Evolutionary conservation across 139 green algal species (phyloP).

Genomic region (Tetradesmus lagerheimii): DNA sequence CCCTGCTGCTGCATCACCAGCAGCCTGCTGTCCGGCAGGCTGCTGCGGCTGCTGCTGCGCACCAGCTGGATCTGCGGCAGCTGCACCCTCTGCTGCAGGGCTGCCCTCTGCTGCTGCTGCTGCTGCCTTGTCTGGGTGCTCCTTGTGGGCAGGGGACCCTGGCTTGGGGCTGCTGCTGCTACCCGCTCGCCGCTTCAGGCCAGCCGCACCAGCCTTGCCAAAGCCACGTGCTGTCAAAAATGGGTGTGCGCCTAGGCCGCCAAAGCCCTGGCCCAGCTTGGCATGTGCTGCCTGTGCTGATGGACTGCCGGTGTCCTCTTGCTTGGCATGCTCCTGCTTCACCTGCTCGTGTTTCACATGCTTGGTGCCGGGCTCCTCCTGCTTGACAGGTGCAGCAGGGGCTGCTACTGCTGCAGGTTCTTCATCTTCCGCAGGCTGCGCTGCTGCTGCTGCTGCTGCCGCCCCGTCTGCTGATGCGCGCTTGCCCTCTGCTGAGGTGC

Average conservation of each 20-base stretch:
- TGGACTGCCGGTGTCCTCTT: slow-evolving; percentile 18
- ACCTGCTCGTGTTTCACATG: slow-evolving; percentile 2
- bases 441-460: slow-evolving; percentile 17
- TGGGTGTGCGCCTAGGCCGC: slow-evolving; percentile 21
- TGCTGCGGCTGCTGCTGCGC: not conserved
- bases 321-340: not conserved
- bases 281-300: not conserved
- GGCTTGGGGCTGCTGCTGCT: slow-evolving; percentile 37
- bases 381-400: slow-evolving; percentile 23
- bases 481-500: not conserved
- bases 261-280: slow-evolving; percentile 19
- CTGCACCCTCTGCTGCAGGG: not conserved
- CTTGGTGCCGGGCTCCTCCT: no score
- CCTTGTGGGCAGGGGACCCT: not conserved
- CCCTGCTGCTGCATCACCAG: slow-evolving; percentile 31
- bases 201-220: slow-evolving; percentile 5
- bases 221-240: not conserved
- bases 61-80: slow-evolving; percentile 29
- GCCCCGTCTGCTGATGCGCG: slow-evolving; percentile 19
- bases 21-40: not conserved
- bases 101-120: not conserved
- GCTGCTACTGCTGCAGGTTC: slow-evolving; percentile 28
- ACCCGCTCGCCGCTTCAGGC: slow-evolving; percentile 8
- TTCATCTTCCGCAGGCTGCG: not conserved
- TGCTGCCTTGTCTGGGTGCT: not conserved